Base-by-base conservation (phyloP, 2,329 filamentous ascomycete genomes). In the Alternaria tenuissima region DNA sequence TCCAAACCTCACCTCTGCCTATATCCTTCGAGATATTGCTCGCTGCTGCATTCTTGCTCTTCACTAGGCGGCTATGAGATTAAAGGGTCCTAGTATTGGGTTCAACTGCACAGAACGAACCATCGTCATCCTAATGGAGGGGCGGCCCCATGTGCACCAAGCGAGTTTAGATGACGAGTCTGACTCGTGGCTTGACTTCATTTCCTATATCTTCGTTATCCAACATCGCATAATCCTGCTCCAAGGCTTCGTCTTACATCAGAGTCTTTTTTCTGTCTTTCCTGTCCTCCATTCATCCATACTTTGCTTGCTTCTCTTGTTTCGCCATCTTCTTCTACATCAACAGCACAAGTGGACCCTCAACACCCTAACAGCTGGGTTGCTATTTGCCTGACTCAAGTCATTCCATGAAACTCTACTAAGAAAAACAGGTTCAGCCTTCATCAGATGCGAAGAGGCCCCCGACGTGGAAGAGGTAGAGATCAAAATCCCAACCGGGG, bases 371-470 rank as follows among this genome's bases (percentile, higher is more conserved):
- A 64, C 70, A 57, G 52, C 65, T 48, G 36, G 58, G 64, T 70
- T 71, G 63, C 68, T 61, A 65, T 64, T 66, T 63, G 67, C 65
- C 62, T 59, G 60, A 55, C 59, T 48, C 47, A 55, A 57, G 18
- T 51, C 41, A 26, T 43, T 52, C 57, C 44, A 55, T 64, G 65
- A 68, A 68, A 66, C 42, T 65, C 61, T 69, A 65, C 73, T 76
- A 75, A 76, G 57, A 65, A 47, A 61, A 60, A 34, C 59, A 75
- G 71, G 61, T 71, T 68, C 62, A 69, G 62, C 70, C 74, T 73
- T 71, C 71, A 63, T 66, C 72, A 72, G 71, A 78, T 78, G 75
- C 71, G 70, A 77, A 78, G 73, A 67, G 71, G 72, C 65, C 64
- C 68, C 66, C 69, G 69, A 47, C 70, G 70, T 55, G 73, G 72